Conservation (phyloP, 768 basidiomycete species). For the Tulasnella sp. region DNA sequence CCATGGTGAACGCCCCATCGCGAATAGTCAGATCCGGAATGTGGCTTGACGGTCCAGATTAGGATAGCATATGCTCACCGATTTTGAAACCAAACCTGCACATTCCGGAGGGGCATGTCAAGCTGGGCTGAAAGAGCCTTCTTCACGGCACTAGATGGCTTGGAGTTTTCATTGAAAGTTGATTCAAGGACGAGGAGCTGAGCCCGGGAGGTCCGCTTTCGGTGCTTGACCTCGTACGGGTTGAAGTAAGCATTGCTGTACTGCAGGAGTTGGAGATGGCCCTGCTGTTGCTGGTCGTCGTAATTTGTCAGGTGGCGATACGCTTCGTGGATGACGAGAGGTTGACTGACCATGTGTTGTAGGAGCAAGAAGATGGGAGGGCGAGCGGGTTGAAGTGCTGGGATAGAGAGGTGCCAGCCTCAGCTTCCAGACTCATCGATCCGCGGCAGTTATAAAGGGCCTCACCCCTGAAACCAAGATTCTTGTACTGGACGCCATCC, state of each 20-base stretch:
- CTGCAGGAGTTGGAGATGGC: background rate
- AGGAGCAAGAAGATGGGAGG: no score
- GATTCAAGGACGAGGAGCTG: conserved; percentile 86
- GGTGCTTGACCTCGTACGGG: conserved; percentile 88
- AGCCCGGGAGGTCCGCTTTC: conserved; percentile 75
- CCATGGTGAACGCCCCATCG: conserved; percentile 6
- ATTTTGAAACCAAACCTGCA: conserved; percentile 92
- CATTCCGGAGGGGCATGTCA: conserved; percentile 87
- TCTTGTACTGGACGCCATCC: no score
- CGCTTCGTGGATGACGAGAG: no score
- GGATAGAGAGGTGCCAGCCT: no score
- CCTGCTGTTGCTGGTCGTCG: background rate
- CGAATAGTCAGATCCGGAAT: conserved; percentile 13
- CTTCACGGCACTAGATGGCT: conserved; percentile 66
- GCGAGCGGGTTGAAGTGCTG: no score
- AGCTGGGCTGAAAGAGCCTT: conserved; percentile 72
- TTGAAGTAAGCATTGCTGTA: conserved; percentile 36
- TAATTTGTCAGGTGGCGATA: background rate
- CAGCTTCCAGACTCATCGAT: no score
- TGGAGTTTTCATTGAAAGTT: conserved; percentile 78
- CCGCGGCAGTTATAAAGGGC: no score
- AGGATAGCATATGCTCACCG: conserved; percentile 35
- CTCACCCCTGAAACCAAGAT: background rate
- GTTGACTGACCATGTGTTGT: no score
- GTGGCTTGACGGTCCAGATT: conserved; percentile 13